A percentile compares a stretch with the other conserved stretches of the same genome.
phyloP scores from a whole-genome alignment of 73 alveolate species.

The Tetrahymena elliotti region DNA sequence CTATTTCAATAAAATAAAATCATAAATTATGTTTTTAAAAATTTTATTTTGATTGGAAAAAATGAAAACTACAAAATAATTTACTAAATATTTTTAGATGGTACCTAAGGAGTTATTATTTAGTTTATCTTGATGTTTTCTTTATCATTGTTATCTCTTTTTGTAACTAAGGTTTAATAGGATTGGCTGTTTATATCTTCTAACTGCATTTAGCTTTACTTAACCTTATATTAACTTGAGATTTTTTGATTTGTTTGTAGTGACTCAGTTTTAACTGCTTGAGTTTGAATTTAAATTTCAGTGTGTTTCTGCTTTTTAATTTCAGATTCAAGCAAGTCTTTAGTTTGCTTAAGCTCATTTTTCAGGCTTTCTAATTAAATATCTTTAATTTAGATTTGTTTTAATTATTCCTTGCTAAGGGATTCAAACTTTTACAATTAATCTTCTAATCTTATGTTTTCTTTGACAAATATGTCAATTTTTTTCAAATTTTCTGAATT shows the following conservation, averaged over 20 bases:
- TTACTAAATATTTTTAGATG: not conserved
- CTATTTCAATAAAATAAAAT: not conserved
- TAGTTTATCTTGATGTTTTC: not conserved
- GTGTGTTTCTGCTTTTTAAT: not conserved
- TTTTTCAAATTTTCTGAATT: not conserved
- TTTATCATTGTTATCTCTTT: not conserved
- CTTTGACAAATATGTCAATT: not conserved
- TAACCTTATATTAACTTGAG: not conserved
- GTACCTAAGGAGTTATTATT: not conserved
- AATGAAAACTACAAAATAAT: not conserved
- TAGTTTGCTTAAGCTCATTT: not conserved
- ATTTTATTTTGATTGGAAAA: not conserved
- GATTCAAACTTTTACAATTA: not conserved
- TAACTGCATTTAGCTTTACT: not conserved
- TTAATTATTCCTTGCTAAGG: not conserved
- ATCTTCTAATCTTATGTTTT: not conserved
- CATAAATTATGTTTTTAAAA: too few species aligned
- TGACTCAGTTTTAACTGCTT: not conserved
- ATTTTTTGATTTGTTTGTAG: not conserved
- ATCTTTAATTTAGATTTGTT: not conserved
- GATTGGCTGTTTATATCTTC: not conserved
- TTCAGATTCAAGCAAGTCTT: not conserved
- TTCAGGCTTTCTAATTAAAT: not conserved
- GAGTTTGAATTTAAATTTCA: too few species aligned
- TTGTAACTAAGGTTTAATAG: not conserved